Percentiles rank a stretch among this genome's conserved stretches.
These are phyloP conservation scores for Hapsidospora chrysogenum DNA, from an alignment of 495 filamentous ascomycete genomes.

Conservation along the genomic window DNA sequence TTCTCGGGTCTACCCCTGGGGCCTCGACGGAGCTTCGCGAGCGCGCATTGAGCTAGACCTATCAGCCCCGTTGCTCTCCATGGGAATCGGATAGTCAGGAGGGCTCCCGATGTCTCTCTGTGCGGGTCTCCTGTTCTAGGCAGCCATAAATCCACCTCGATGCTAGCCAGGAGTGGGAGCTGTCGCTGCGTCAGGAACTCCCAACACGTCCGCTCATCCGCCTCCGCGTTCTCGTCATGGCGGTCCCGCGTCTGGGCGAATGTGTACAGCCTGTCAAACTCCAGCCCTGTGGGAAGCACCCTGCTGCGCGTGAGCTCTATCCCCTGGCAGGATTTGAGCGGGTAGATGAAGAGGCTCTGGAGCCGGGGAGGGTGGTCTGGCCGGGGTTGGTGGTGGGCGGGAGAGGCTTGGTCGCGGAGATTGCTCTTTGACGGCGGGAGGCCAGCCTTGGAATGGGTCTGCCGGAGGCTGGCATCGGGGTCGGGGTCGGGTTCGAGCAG, in stretches of 20 bases:
- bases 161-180: constrained; percentile 52
- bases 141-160: constrained; percentile 65
- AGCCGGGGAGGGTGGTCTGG: constrained; percentile 21
- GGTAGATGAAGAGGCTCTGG: constrained; percentile 74
- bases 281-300: constrained; percentile 54
- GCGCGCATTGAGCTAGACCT: constrained; percentile 19
- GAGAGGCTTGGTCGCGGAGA: constrained; percentile 18
- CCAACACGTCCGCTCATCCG: constrained; percentile 45
- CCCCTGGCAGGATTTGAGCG: constrained; percentile 72
- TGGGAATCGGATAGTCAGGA: constrained; percentile 44
- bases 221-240: constrained; percentile 12
- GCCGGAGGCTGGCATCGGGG: constrained; percentile 27
- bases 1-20: constrained; percentile 25
- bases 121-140: too few species aligned
- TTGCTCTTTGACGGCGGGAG: constrained; percentile 21
- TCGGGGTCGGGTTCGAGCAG: constrained; percentile 31
- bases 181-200: constrained; percentile 65
- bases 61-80: constrained; percentile 28
- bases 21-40: constrained; percentile 27
- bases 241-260: constrained; percentile 46
- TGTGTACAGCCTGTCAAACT: constrained; percentile 72
- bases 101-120: too few species aligned
- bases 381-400: constrained; percentile 18
- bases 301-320: constrained; percentile 55
- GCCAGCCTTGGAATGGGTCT: constrained; percentile 25